Evolutionary conservation across 805 yeast genomes (phyloP).

Genomic region (Candida germanica): DNA sequence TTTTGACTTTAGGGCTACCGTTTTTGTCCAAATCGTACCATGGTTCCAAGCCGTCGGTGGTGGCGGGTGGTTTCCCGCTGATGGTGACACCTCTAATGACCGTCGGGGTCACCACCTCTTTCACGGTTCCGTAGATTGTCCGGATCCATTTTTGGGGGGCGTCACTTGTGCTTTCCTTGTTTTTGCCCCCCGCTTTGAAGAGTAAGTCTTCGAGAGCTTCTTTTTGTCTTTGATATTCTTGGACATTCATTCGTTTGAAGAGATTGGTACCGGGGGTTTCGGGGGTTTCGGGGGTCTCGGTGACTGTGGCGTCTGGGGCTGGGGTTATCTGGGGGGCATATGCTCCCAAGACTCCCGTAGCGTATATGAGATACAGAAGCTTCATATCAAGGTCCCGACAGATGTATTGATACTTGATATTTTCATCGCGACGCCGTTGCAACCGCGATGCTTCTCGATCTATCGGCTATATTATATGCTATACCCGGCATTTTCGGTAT

Average conservation of each 20-base stretch:
- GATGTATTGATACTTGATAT: no score
- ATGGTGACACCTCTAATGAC: conserved; percentile 63
- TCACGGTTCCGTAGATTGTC: conserved; percentile 55
- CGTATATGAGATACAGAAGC: no score
- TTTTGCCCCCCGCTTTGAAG: conserved; percentile 57
- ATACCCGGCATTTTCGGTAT: no score
- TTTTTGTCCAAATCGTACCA: conserved; percentile 78
- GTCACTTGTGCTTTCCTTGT: conserved; percentile 11
- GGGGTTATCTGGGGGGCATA: no score
- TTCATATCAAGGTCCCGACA: no score
- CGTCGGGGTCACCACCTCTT: conserved; percentile 63
- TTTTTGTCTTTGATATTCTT: neutral
- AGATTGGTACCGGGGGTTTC: neutral
- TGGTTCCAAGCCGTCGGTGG: conserved; percentile 67
- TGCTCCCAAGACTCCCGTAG: no score
- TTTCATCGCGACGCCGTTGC: no score
- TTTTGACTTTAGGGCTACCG: conserved; percentile 77
- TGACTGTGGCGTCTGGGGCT: conserved; percentile 7
- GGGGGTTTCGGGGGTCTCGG: conserved; percentile 4
- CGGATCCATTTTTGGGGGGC: conserved; percentile 66
- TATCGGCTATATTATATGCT: no score
- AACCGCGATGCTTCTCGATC: no score
- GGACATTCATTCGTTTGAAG: conserved; percentile 11
- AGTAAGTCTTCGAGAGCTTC: conserved; percentile 74
- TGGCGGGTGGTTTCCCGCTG: conserved; percentile 66